Conservation (phyloP, 148 eudicot genomes). For the Amaranthus hypochondriacus region DNA sequence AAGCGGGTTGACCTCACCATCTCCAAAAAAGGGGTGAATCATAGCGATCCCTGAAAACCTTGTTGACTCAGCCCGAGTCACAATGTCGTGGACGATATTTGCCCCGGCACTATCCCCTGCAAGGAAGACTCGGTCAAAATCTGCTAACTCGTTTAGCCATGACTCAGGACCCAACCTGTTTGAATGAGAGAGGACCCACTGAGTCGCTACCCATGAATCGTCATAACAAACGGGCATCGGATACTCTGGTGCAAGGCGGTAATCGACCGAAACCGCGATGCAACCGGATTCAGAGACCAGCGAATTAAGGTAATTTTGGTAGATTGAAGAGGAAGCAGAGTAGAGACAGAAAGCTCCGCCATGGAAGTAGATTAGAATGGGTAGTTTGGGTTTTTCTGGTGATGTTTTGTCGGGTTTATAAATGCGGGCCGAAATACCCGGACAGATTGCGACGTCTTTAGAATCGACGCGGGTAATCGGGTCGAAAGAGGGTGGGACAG, state of each 20-base stretch:
- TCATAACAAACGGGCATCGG: conserved; percentile 48
- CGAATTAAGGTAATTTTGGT: conserved; percentile 32
- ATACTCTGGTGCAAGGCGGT: conserved; percentile 43
- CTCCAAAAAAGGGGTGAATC: conserved; percentile 39
- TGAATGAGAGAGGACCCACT: conserved; percentile 35
- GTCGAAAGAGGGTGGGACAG: conserved; percentile 25
- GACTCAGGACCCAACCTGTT: conserved; percentile 22
- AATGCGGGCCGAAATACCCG: conserved; percentile 32
- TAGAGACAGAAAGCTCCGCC: conserved; percentile 47
- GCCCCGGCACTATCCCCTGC: conserved; percentile 63
- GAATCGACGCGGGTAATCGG: conserved; percentile 31
- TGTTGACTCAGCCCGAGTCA: conserved; percentile 10
- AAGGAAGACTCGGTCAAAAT: conserved; percentile 28
- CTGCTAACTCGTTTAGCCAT: conserved; percentile 30
- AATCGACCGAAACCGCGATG: conserved; percentile 37
- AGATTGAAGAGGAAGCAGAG: conserved; percentile 29
- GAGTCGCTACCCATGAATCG: conserved; percentile 40
- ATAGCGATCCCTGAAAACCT: conserved; percentile 4
- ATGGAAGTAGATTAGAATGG: conserved; percentile 38
- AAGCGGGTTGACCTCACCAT: conserved; percentile 19
- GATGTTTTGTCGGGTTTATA: conserved; percentile 13
- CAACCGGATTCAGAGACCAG: conserved; percentile 24
- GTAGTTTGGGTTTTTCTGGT: conserved; percentile 13
- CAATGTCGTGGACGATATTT: conserved; percentile 40
- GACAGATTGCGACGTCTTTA: conserved; percentile 31